Evolutionary conservation across 176 grass and related monocot genomes (phyloP).

Genomic region (Urochloa ruziziensis): DNA sequence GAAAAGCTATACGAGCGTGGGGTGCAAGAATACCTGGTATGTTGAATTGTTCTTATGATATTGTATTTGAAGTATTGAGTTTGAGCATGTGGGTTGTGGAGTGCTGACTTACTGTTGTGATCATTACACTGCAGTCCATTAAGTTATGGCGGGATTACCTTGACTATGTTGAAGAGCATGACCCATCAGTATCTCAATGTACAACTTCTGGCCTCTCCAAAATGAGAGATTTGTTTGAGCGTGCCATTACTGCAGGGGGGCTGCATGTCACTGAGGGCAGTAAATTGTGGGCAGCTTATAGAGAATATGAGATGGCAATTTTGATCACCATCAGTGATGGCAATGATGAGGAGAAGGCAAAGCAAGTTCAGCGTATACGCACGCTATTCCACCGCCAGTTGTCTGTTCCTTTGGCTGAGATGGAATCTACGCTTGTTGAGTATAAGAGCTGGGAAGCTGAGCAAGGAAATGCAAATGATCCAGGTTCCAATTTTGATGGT

Average conservation of each 20-base stretch:
- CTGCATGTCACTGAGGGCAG: constrained; percentile 72
- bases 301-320: constrained; percentile 91
- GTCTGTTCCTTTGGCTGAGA: constrained; percentile 81
- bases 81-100: neutral
- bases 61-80: neutral
- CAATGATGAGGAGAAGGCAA: constrained; percentile 68
- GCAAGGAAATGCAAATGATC: constrained; percentile 75
- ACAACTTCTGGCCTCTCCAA: constrained; percentile 65
- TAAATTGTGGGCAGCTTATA: constrained; percentile 90
- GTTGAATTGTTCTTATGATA: constrained; percentile 2
- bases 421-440: constrained; percentile 57
- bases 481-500: constrained; percentile 55
- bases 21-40: constrained; percentile 97
- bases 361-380: constrained; percentile 72
- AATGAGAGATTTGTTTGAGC: constrained; percentile 90
- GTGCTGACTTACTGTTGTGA: constrained; percentile 29
- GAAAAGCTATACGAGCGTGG: constrained; percentile 84
- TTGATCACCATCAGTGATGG: constrained; percentile 59
- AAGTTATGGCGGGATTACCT: constrained; percentile 83
- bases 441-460: constrained; percentile 95
- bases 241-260: constrained; percentile 75
- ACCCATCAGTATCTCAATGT: constrained; percentile 67
- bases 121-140: constrained; percentile 61
- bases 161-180: constrained; percentile 79
- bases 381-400: constrained; percentile 79